Base-by-base conservation (phyloP, 1,139 yeast genomes). In the Martiniozyma asiatica region DNA sequence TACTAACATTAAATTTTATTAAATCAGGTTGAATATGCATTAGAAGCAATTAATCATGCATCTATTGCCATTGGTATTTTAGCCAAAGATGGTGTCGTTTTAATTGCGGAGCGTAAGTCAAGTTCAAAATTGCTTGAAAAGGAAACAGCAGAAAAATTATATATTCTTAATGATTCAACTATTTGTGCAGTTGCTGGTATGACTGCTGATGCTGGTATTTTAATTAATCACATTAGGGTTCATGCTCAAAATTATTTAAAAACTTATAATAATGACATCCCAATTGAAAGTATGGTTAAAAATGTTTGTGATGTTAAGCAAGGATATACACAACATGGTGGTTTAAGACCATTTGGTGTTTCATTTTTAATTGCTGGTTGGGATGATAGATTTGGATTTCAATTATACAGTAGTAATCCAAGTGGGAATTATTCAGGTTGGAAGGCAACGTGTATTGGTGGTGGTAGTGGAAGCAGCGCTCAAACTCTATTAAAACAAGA, bases 271-370 rank as follows among this genome's bases (percentile, higher is more conserved):
- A 95, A 85, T 56, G 84, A 84, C 42, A 81, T 89, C 33, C 96
- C 96, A 14, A 81, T 92, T 41, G 97, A 87, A 55, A 66, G 77
- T 33, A 69, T 92, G 43, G 95, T 92, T 42, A 81, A 85, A 52
- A 68, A 79, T 42, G 67, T 92, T 42, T 85, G 97, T 59, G 94
- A 92, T 56, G 72, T 82, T 42, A 92, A 89, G 58, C 99, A 92
- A 56, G 96, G 97, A 12, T 92, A 92, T 57, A 92, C 99, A 10
- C 99, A 89, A 57, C 94, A 82, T 51, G 99, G 99, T 50, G 99
- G 98, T 26, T 68, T 89, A 51, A 76, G 99, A 58, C 99, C 99
- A 17, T 92, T 85, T 55, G 98, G 99, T 46, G 98, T 89, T 27
- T 80, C 94, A 38, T 85, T 92, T 59, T 71, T 92, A 41, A 89